Percentiles rank a stretch among this genome's conserved stretches.
These are phyloP conservation scores for Solanum bulbocastanum DNA, from an alignment of 257 asterid species.

Conservation along the genomic window DNA sequence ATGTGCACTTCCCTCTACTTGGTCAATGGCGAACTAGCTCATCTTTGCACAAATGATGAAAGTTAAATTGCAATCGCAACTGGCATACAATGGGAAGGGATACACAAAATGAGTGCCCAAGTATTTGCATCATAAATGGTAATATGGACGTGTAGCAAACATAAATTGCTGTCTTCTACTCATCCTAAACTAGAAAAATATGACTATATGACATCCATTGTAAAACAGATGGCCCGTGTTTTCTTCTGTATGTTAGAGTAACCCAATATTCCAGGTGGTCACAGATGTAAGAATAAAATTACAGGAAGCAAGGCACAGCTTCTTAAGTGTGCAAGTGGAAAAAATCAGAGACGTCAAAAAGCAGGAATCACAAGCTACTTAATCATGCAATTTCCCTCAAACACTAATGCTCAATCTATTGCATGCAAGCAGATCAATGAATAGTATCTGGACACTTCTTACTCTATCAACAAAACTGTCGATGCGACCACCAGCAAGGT, in stretches of 20 bases:
- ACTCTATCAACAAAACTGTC: not conserved
- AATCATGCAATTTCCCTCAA: not conserved
- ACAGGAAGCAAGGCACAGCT: not conserved
- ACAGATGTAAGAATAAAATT: not conserved
- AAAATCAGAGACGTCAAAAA: not conserved
- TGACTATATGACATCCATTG: not conserved
- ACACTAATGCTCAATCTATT: not conserved
- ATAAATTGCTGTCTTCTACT: not conserved
- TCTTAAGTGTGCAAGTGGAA: not conserved
- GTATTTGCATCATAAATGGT: not conserved
- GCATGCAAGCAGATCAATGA: not conserved
- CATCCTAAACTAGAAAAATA: not conserved
- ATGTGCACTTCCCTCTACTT: not conserved
- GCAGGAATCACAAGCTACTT: not conserved
- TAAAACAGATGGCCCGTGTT: not conserved
- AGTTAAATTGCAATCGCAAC: not conserved
- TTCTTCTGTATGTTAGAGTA: not conserved
- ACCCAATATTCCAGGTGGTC: not conserved
- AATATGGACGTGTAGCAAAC: not conserved
- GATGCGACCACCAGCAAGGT: not conserved
- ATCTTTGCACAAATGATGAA: not conserved
- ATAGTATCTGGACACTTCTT: not conserved
- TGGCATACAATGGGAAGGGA: not conserved
- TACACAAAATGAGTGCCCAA: not conserved
- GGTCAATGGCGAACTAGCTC: not conserved